Base-by-base conservation (phyloP, 2,329 filamentous ascomycete species). In the Pseudogymnoascus sp. region DNA sequence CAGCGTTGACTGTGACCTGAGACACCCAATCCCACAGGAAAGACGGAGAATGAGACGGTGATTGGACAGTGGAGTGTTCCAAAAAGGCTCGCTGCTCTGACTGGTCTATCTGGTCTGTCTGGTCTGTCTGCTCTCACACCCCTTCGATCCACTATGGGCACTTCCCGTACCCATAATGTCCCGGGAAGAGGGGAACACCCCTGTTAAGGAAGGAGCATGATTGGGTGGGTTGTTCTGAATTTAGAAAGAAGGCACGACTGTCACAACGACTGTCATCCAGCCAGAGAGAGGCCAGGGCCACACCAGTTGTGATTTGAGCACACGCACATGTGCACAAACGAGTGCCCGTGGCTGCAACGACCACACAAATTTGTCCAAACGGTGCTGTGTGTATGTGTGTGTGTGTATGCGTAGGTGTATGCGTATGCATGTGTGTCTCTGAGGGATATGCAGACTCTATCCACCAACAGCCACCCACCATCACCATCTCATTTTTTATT, bases 121-220 rank as follows among this genome's bases (percentile, higher is more conserved):
- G 6, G 19, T 19, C 47, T 56, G n/a, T 29, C 50, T 56, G 26
- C 47, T 56, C 47, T 56, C 47, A 33, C 47, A 56, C 47, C 47
- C 47, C 47, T 56, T 33, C 26, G 47, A 56, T 56, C 50, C 50
- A 56, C 50, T 56, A 33, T 56, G 50, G 50, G 31, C 50, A 56
- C 50, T 56, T 33, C 29, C 50, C 50, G 50, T 56, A 56, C 50
- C 50, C 50, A 56, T 56, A 56, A 33, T 56, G 50, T 33, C 50
- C 29, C 50, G 50, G 50, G 50, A 56, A 56, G 50, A 56, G 50
- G 50, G 50, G 50, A 56, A 56, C 50, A 56, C 50, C 50, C 50
- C 50, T 56, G 26, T 4, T 56, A 8, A 5, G 26, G 50, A 33
- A 56, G 47, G 26, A 56, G 29, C n/a, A 10, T 56, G 50, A 56